Evolutionary conservation across 1,139 yeast genomes (phyloP), one percentile per base, ranked within the genome.

Genomic region (Debaryomyces psychrophilus): DNA sequence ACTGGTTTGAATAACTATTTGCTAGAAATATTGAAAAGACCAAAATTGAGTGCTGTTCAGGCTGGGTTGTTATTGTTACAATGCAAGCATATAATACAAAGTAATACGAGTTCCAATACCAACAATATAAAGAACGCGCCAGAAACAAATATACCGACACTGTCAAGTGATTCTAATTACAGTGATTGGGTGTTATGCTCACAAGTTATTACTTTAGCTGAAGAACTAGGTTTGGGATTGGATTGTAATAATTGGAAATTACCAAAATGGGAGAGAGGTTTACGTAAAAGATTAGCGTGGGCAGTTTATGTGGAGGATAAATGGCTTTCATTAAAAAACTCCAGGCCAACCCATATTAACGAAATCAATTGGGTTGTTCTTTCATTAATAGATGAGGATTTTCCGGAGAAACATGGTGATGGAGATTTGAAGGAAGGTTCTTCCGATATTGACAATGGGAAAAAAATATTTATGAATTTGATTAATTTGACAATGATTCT

Each of bases 201-300:
- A 1, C 95, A 90, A 57, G 90, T 90, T 25, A 92, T 88, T 3
- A 87, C 95, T 0, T 65, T 90, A 25, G 84, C 96, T 0, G 96
- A 90, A 62, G 95, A 90, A 55, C 68, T 90, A 31, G 97, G 97
- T 0, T 69, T 90, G 9, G 96, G 96, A 0, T 73, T 88, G 14
- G 92, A 90, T 60, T 90, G 97, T 60, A 83, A 85, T 47, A 80
- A 79, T 50, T 90, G 97, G 97, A 83, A 87, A 58, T 66, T 90
- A 29, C 97, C 97, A 0, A 84, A 86, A 56, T 90, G 97, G 97
- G 97, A 90, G 61, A 74, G 95, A 44, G 93, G 95, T 1, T 67
- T 90, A 40, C 73, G 97, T 44, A 81, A 89, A 56, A 73, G 97
- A 46, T 67, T 90, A 43, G 96, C 96, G 0, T 90, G 97, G 97